Percentiles rank a stretch among this genome's conserved stretches.
Conservation (phyloP, 768 basidiomycete genomes). For the Kwoniella shandongensis region DNA sequence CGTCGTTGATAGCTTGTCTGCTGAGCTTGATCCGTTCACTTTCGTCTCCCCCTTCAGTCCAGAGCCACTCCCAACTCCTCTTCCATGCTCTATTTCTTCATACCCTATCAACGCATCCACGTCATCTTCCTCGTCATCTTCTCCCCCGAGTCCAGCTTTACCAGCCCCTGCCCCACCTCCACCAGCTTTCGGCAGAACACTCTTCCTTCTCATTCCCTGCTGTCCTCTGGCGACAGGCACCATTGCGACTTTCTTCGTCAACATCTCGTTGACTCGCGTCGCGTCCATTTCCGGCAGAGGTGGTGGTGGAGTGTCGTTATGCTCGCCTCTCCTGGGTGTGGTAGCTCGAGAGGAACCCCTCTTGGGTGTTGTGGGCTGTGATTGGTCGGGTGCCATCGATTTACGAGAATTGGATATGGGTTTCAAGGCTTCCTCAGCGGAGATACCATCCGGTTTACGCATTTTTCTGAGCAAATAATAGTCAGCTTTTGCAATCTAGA, state of each 20-base stretch:
- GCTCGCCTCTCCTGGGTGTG: conserved; percentile 2
- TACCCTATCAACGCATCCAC: conserved; percentile 16
- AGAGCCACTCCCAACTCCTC: conserved; percentile 1
- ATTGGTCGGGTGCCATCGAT: neutral
- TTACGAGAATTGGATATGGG: conserved; percentile 3
- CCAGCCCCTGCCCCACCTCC: neutral
- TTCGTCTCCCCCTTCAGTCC: neutral
- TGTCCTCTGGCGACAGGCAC: neutral
- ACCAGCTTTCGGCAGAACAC: conserved; percentile 28
- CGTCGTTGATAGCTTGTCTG: neutral
- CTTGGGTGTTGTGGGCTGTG: neutral
- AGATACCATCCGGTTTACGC: conserved; percentile 46
- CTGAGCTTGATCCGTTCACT: neutral
- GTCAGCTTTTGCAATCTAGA: neutral
- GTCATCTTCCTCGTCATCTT: conserved; percentile 11
- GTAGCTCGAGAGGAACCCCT: neutral
- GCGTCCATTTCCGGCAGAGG: conserved; percentile 1
- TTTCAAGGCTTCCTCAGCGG: conserved; percentile 28
- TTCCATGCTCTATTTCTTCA: neutral
- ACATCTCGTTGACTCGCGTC: no score
- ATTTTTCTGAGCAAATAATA: conserved; percentile 37
- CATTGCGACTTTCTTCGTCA: neutral
- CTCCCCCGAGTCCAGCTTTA: neutral
- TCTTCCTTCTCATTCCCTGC: conserved; percentile 29
- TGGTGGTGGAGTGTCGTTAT: neutral